Conservation (phyloP, 2,329 filamentous ascomycete species). For the Botrytis pseudocinerea region DNA sequence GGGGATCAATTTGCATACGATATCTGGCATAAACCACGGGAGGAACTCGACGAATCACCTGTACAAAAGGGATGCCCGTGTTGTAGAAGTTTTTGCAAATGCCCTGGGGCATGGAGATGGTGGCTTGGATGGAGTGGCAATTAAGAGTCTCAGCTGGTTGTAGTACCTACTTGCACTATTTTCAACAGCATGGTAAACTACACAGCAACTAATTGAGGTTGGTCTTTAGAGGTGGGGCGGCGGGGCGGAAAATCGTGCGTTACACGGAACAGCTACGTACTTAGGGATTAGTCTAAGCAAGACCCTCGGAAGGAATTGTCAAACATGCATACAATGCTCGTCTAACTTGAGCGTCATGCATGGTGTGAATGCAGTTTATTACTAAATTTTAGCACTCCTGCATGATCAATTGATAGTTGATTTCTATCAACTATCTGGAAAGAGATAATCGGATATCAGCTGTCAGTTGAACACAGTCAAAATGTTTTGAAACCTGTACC, state of each 20-base stretch:
- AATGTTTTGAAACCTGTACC: not conserved
- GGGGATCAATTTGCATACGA: slow-evolving; percentile 20
- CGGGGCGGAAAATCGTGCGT: no score
- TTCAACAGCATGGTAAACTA: not conserved
- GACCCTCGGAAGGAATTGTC: no score
- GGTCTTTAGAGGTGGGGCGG: not conserved
- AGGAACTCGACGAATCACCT: slow-evolving; percentile 14
- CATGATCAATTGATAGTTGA: not conserved
- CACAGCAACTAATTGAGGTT: not conserved
- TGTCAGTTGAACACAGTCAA: not conserved
- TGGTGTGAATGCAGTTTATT: not conserved
- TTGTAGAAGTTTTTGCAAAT: not conserved
- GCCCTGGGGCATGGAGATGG: not conserved
- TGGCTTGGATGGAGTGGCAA: slow-evolving; percentile 1
- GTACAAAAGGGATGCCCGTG: not conserved
- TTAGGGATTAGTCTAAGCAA: not conserved
- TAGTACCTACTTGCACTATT: not conserved
- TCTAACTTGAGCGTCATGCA: not conserved
- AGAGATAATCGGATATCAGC: not conserved
- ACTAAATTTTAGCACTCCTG: no score
- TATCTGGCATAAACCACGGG: slow-evolving; percentile 13
- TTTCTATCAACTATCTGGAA: not conserved
- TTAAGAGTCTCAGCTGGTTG: not conserved
- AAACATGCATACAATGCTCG: not conserved
- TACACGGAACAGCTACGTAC: not conserved